Conservation (phyloP, 2,329 filamentous ascomycete species). For the Nemania serpens region DNA sequence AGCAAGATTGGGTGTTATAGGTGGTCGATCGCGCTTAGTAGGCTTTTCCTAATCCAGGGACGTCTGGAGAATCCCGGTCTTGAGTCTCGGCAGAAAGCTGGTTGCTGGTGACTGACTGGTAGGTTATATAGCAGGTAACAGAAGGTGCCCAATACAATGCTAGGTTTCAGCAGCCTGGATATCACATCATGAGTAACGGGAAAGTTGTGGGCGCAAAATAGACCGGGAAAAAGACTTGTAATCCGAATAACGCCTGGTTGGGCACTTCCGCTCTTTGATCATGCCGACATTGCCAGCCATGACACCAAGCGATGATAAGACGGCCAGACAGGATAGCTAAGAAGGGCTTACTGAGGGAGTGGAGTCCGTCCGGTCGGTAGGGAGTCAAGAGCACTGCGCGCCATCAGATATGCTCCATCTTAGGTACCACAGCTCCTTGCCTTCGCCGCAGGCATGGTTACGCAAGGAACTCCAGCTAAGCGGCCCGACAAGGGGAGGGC, state of each 20-base stretch:
- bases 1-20: conserved; percentile 23
- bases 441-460: conserved; percentile 28
- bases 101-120: conserved; percentile 2
- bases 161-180: conserved; percentile 14
- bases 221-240: conserved; percentile 2
- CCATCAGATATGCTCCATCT: conserved; percentile 1
- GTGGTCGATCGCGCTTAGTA: conserved; percentile 17
- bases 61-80: conserved; percentile 20
- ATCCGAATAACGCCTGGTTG: background rate
- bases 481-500: conserved; percentile 20
- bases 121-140: conserved; percentile 12
- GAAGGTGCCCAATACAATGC: conserved; percentile 14
- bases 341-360: conserved; percentile 22
- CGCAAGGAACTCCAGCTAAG: conserved; percentile 23
- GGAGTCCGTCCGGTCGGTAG: conserved; percentile 24
- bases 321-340: conserved; percentile 20
- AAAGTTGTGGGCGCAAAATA: conserved; percentile 13
- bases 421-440: conserved; percentile 18
- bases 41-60: conserved; percentile 5
- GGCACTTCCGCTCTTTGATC: conserved; percentile 5
- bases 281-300: conserved; percentile 14
- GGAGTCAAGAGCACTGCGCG: conserved; percentile 14
- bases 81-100: conserved; percentile 21
- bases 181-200: conserved; percentile 15
- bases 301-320: conserved; percentile 16